These are phyloP conservation scores for Martiniozyma asiatica DNA, from an alignment of 1,139 yeast species.

Conservation along the genomic window DNA sequence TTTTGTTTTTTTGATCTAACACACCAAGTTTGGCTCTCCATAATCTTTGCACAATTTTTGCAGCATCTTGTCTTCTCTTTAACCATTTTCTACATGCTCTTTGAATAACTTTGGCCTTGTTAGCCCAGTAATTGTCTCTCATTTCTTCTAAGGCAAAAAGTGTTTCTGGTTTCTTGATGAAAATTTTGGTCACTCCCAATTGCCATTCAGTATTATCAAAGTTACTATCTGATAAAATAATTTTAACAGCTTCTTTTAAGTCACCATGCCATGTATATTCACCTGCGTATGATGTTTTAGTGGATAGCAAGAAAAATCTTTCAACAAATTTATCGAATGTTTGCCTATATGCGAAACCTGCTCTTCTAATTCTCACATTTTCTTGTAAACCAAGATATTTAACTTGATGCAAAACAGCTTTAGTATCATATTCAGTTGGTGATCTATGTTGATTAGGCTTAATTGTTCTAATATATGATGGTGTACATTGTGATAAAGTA, in stretches of 20 bases:
- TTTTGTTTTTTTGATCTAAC: constrained; percentile 34
- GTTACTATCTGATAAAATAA: constrained; percentile 67
- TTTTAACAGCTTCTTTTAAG: constrained; percentile 64
- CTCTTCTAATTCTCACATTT: constrained; percentile 94
- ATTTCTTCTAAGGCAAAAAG: constrained; percentile 89
- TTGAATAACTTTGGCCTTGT: constrained; percentile 96
- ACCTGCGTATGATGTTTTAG: constrained; percentile 93
- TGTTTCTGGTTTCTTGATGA: constrained; percentile 95
- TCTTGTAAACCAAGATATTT: constrained; percentile 94
- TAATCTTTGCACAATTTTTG: constrained; percentile 69
- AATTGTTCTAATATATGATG: constrained; percentile 94
- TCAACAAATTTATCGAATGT: constrained; percentile 97
- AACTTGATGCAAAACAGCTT: constrained; percentile 88
- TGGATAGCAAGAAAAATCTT: constrained; percentile 78
- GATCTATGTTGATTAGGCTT: constrained; percentile 93
- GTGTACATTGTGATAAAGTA: constrained; percentile 79
- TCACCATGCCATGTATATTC: constrained; percentile 95
- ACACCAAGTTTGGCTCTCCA: constrained; percentile 79
- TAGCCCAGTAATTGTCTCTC: constrained; percentile 97
- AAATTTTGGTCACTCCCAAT: constrained; percentile 88
- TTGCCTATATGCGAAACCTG: constrained; percentile 97
- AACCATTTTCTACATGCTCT: constrained; percentile 89
- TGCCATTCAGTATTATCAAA: constrained; percentile 80
- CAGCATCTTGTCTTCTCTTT: constrained; percentile 78
- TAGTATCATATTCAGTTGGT: constrained; percentile 80